A percentile compares a stretch with the other conserved stretches of the same genome.
These are phyloP conservation scores for Aspergillus spinulosporus DNA, from an alignment of 2,329 filamentous ascomycete species.

Conservation along the genomic window DNA sequence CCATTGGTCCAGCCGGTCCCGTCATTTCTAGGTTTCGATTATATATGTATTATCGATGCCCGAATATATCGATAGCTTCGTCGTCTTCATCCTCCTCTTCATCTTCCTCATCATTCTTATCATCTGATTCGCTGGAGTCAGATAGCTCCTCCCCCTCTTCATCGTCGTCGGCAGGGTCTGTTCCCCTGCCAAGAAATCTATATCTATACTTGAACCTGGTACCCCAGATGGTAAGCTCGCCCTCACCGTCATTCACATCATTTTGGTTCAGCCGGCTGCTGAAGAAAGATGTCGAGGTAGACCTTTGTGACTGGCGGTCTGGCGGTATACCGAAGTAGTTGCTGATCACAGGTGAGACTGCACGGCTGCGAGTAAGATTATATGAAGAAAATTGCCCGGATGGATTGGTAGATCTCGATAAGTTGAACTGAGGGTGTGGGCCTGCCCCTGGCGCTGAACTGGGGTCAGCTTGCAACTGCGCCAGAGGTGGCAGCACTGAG, in stretches of 20 bases:
- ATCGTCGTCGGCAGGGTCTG: conserved; percentile 26
- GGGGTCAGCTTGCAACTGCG: conserved; percentile 32
- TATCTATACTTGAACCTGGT: conserved; percentile 46
- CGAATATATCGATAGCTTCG: conserved; percentile 54
- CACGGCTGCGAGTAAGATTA: conserved; percentile 40
- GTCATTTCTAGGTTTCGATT: conserved; percentile 1
- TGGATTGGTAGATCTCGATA: conserved; percentile 23
- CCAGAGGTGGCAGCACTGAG: conserved; percentile 22
- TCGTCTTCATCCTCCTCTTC: conserved; percentile 51
- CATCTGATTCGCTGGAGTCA: conserved; percentile 37
- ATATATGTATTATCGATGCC: conserved; percentile 47
- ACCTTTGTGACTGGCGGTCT: conserved; percentile 33
- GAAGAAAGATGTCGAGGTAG: conserved; percentile 32
- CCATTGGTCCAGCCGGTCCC: conserved; percentile 3
- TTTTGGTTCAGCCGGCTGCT: conserved; percentile 23
- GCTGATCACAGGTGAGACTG: conserved; percentile 45
- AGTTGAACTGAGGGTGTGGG: conserved; percentile 22
- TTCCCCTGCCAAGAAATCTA: conserved; percentile 35
- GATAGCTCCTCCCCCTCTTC: conserved; percentile 24
- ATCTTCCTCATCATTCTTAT: conserved; percentile 49
- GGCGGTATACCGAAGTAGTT: conserved; percentile 48
- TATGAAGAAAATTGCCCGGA: conserved; percentile 34
- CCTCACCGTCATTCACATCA: conserved; percentile 52
- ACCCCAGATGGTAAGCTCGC: conserved; percentile 62
- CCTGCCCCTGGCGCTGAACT: conserved; percentile 26